These are phyloP conservation scores for Eimeria necatrix DNA, from an alignment of 169 alveolate species.

Conservation along the genomic window DNA sequence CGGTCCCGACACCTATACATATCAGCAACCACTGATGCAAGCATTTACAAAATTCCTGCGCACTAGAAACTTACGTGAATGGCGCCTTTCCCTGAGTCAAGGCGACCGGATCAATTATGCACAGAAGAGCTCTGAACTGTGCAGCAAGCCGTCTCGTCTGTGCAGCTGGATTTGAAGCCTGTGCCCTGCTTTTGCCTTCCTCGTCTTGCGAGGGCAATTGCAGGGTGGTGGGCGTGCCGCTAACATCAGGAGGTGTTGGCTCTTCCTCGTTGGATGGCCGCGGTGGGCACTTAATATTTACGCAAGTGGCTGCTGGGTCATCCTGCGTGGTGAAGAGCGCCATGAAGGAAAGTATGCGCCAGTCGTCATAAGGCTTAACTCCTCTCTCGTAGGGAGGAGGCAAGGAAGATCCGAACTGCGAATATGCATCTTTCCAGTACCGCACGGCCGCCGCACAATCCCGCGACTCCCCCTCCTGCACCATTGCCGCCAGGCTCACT, in stretches of 20 bases:
- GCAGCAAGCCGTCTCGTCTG: too few species aligned
- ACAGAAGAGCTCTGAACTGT: not conserved
- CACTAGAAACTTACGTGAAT: not conserved
- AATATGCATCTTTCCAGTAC: not conserved
- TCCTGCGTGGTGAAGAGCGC: not conserved
- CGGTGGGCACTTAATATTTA: too few species aligned
- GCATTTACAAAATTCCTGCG: too few species aligned
- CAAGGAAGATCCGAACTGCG: not conserved
- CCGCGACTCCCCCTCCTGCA: not conserved
- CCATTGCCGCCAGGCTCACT: not conserved
- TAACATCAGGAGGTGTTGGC: too few species aligned
- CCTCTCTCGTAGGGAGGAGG: not conserved
- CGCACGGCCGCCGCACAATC: not conserved
- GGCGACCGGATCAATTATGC: not conserved
- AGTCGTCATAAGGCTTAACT: not conserved
- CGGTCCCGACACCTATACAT: too few species aligned
- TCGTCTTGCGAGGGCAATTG: too few species aligned
- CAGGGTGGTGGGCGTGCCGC: too few species aligned
- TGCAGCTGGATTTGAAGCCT: too few species aligned
- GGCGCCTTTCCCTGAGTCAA: not conserved
- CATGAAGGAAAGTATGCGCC: not conserved
- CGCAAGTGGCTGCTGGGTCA: too few species aligned
- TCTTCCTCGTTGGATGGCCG: too few species aligned
- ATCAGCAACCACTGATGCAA: too few species aligned
- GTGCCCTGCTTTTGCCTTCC: too few species aligned